Conservation (phyloP, 768 basidiomycete genomes). For the Amanita muscaria region DNA sequence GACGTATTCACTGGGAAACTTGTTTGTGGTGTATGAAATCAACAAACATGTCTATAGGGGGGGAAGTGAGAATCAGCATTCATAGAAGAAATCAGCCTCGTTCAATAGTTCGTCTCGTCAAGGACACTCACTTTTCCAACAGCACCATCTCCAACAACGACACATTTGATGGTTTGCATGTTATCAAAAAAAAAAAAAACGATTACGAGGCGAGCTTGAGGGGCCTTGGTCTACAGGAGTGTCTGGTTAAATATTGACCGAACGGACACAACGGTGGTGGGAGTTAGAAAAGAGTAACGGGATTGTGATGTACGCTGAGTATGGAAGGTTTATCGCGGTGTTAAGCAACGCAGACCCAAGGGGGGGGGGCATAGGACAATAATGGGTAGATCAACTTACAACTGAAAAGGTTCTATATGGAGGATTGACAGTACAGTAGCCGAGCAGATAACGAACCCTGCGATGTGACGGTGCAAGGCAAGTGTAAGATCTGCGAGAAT, state of each 20-base stretch:
- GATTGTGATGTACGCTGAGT: too few relatives aligned
- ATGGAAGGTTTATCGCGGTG: background rate
- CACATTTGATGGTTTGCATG: conserved; percentile 98
- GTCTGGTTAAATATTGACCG: conserved; percentile 12
- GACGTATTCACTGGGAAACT: conserved; percentile 98
- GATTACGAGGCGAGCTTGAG: conserved; percentile 11
- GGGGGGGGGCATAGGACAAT: background rate
- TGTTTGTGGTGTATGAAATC: conserved; percentile 97
- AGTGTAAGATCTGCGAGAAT: conserved; percentile 17
- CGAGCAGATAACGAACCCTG: conserved; percentile 3
- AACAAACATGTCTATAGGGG: conserved; percentile 81
- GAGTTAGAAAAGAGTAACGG: too few relatives aligned
- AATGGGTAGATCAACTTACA: conserved; percentile 1
- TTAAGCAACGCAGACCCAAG: background rate
- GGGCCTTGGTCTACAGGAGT: conserved; percentile 2
- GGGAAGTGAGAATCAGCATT: background rate
- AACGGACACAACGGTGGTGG: too few relatives aligned
- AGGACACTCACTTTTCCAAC: conserved; percentile 79
- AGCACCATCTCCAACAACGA: conserved; percentile 96
- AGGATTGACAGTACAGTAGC: background rate
- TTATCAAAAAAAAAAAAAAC: conserved; percentile 21
- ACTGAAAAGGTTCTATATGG: background rate
- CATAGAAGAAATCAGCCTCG: background rate
- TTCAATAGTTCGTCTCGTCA: background rate
- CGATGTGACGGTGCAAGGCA: conserved; percentile 7